phyloP scores from a whole-genome alignment of 1,284 basidiomycete species.

The Melampsora larici-populina region DNA sequence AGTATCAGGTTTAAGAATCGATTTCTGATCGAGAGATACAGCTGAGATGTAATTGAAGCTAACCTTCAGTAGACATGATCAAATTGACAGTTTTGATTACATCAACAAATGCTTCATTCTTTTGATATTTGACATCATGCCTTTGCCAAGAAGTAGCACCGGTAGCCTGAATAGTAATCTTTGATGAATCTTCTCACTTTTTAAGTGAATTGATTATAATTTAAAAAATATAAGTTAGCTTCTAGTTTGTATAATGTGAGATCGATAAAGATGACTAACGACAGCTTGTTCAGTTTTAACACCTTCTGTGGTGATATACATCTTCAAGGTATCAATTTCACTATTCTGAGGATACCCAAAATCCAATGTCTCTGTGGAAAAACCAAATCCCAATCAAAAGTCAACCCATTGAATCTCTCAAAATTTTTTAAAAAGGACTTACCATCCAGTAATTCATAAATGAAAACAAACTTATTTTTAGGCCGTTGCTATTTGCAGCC shows the following conservation, averaged over 20 bases:
- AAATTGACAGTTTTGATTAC: slow-evolving; percentile 95
- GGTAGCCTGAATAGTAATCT: slow-evolving; percentile 93
- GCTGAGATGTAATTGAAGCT: slow-evolving; percentile 59
- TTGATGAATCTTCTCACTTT: slow-evolving; percentile 84
- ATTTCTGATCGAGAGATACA: neutral
- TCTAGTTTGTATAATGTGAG: too few relatives aligned
- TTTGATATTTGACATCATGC: slow-evolving; percentile 92
- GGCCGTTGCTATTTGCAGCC: too few relatives aligned
- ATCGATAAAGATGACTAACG: slow-evolving; percentile 62
- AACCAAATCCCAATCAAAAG: too few relatives aligned
- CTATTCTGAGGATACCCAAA: slow-evolving; percentile 99
- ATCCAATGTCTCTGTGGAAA: slow-evolving; percentile 79
- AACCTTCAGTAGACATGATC: slow-evolving; percentile 81
- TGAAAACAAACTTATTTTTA: slow-evolving; percentile 94
- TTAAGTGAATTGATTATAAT: too few relatives aligned
- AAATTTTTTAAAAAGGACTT: too few relatives aligned
- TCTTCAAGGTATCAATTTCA: slow-evolving; percentile 94
- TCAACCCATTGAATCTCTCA: too few relatives aligned
- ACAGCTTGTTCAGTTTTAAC: slow-evolving; percentile 76
- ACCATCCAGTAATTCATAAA: slow-evolving; percentile 95
- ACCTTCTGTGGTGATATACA: slow-evolving; percentile 98
- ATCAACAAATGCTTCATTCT: slow-evolving; percentile 97
- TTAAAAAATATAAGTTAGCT: too few relatives aligned
- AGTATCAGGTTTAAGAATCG: neutral
- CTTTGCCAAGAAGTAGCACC: slow-evolving; percentile 90